Base-by-base conservation (phyloP, 1,139 yeast species). In the Protomyces arabidopsidicola region DNA sequence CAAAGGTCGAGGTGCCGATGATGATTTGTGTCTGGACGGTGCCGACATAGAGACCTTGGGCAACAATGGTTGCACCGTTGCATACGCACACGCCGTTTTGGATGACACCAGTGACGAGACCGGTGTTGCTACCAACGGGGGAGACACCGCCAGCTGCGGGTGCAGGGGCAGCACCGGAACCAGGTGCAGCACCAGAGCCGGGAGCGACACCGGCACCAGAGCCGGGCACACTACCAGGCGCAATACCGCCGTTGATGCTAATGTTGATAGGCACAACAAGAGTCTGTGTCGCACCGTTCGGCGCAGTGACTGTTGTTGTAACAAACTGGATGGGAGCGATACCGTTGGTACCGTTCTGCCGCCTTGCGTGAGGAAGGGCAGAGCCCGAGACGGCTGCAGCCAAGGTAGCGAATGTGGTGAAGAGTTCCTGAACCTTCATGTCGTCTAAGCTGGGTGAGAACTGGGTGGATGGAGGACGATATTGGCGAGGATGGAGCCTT, bases 391-490 rank as follows among this genome's bases (percentile, higher is more conserved):
- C 62, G 52, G 51, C 52, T 27, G 62, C 34, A 51, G 62, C 27
- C n/a, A 52, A 42, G 39, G 62, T 24, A 58, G 53, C 55, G 62
- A 58, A 56, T 34, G 62, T 58, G 62, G 55, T 58, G 55, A 58
- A 36, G 36, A 55, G 52, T 34, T 48, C 42, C 27, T 45, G 42
- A 51, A 58, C 34, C 62, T 58, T 58, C 62, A 58, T 58, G 55
- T 6, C 39, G 62, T 10, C 14, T n/a, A 31, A 34, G 55, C 27
- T 27, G 5, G 55, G 42, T 31, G 53, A 27, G 31, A 27, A 27
- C 31, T 27, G 31, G 31, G 31, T 35, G 53, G 51, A 45, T 45
- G 51, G 51, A 12, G 51, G n/a, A 45, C 14, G 20, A 4, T 12
- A 4, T 16, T 22, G 27, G 51, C 42, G 16, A 16, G n/a, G 14